Conservation (phyloP, 2,329 filamentous ascomycete species). For the Fusarium zealandicum region DNA sequence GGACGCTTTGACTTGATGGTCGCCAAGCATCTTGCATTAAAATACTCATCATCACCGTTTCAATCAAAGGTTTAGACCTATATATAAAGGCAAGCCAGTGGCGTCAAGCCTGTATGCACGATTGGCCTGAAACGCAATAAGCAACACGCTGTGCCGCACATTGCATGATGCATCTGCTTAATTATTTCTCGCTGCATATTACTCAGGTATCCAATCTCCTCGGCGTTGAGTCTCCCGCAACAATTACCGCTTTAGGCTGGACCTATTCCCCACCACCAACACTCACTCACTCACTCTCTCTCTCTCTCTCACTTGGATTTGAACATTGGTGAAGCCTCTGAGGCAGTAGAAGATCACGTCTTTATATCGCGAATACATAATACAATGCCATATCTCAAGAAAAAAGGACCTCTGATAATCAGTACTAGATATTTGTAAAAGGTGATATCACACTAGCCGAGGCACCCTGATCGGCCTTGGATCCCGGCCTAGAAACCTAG, state of each 20-base stretch:
- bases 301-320: neutral
- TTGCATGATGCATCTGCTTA: constrained; percentile 23
- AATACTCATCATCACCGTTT: too few species aligned
- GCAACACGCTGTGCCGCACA: neutral
- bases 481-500: neutral
- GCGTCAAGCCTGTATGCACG: neutral
- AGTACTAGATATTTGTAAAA: too few species aligned
- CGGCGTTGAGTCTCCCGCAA: constrained; percentile 26
- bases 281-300: neutral
- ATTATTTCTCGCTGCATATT: neutral
- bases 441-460: too few species aligned
- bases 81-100: neutral
- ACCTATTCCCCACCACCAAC: neutral
- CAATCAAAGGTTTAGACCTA: too few species aligned
- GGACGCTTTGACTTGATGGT: too few species aligned
- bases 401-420: too few species aligned
- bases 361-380: too few species aligned
- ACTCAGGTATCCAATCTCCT: neutral
- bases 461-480: too few species aligned
- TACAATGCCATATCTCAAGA: too few species aligned
- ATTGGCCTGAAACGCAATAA: neutral
- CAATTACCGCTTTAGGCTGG: constrained; percentile 30
- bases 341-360: too few species aligned
- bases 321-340: too few species aligned
- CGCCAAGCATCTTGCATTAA: too few species aligned